phyloP scores from a whole-genome alignment of 768 basidiomycete species.

The Suillus luteus region DNA sequence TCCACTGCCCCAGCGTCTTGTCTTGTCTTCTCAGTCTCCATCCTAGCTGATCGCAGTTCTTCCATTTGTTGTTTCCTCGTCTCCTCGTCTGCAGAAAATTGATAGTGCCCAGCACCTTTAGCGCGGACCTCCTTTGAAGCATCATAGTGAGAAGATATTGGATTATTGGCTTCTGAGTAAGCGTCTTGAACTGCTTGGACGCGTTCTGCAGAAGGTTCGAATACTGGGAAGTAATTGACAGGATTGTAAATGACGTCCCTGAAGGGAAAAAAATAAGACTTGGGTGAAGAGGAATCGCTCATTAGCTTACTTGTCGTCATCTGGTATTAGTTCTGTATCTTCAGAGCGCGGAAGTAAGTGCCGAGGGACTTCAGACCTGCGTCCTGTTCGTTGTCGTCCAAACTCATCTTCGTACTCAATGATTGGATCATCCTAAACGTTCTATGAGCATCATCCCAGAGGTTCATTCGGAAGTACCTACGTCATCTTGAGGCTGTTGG shows the following conservation, averaged over 20 bases:
- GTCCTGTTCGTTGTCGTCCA: conserved; percentile 70
- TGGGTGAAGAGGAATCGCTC: neutral
- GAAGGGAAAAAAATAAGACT: neutral
- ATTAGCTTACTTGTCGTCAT: conserved; percentile 59
- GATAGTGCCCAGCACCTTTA: conserved; percentile 90
- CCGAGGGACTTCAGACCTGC: conserved; percentile 76
- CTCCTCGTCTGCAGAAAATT: conserved; percentile 87
- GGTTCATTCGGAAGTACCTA: conserved; percentile 20
- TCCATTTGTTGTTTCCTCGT: conserved; percentile 81
- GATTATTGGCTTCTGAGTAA: conserved; percentile 67
- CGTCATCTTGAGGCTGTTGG: conserved; percentile 41
- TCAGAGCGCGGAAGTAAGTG: conserved; percentile 51
- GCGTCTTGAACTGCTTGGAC: conserved; percentile 73
- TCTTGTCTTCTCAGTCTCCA: conserved; percentile 69
- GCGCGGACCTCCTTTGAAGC: conserved; percentile 79
- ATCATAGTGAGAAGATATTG: conserved; percentile 80
- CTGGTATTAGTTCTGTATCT: conserved; percentile 40
- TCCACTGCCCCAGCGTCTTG: conserved; percentile 63
- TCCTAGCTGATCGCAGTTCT: conserved; percentile 63
- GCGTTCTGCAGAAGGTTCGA: conserved; percentile 80
- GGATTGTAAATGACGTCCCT: conserved; percentile 77
- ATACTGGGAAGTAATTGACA: conserved; percentile 83
- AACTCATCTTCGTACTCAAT: conserved; percentile 89
- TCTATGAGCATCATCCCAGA: conserved; percentile 5
- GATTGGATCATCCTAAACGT: conserved; percentile 65